Evolutionary conservation across 2,329 filamentous ascomycete species (phyloP).

Genomic region (Cladorrhinum sp.): DNA sequence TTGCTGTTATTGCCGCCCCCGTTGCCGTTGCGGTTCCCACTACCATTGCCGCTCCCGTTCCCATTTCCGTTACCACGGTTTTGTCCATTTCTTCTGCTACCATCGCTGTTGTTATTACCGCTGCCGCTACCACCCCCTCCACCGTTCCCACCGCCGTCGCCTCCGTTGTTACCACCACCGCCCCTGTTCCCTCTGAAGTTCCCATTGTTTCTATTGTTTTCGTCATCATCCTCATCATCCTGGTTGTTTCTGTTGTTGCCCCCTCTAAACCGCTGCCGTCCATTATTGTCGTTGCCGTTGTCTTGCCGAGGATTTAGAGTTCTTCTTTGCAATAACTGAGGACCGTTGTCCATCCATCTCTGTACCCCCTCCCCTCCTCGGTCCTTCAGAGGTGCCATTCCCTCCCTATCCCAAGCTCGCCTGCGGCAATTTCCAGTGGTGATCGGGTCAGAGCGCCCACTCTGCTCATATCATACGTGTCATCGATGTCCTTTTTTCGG

Average conservation of each 20-base stretch:
- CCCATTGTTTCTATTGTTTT: background rate
- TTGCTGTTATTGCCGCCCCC: slow-evolving; percentile 8
- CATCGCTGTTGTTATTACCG: slow-evolving; percentile 3
- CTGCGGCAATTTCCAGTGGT: slow-evolving; percentile 20
- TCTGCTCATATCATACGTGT: slow-evolving; percentile 5
- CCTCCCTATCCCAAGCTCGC: slow-evolving; percentile 25
- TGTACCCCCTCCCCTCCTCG: slow-evolving; percentile 9
- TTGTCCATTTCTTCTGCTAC: slow-evolving; percentile 3
- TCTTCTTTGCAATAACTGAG: slow-evolving; percentile 4
- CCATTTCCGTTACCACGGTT: slow-evolving; percentile 1
- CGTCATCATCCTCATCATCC: slow-evolving; percentile 9
- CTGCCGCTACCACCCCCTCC: slow-evolving; percentile 8
- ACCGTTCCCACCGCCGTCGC: slow-evolving; percentile 9
- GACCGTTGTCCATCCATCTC: slow-evolving; percentile 14
- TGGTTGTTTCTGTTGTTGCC: slow-evolving; percentile 9
- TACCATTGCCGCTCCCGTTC: slow-evolving; percentile 4
- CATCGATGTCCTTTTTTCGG: slow-evolving; percentile 11
- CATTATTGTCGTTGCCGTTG: slow-evolving; percentile 9
- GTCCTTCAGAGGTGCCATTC: slow-evolving; percentile 30
- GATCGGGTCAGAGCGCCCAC: slow-evolving; percentile 21
- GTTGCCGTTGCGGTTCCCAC: slow-evolving; percentile 1
- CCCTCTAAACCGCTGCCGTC: background rate
- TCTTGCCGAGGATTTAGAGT: slow-evolving; percentile 13
- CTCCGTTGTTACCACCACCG: background rate
- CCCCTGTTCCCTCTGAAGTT: background rate